A percentile compares a stretch with the other conserved stretches of the same genome.
Evolutionary conservation across 2,329 filamentous ascomycete species (phyloP).

Genomic region (Shiraia sp.): DNA sequence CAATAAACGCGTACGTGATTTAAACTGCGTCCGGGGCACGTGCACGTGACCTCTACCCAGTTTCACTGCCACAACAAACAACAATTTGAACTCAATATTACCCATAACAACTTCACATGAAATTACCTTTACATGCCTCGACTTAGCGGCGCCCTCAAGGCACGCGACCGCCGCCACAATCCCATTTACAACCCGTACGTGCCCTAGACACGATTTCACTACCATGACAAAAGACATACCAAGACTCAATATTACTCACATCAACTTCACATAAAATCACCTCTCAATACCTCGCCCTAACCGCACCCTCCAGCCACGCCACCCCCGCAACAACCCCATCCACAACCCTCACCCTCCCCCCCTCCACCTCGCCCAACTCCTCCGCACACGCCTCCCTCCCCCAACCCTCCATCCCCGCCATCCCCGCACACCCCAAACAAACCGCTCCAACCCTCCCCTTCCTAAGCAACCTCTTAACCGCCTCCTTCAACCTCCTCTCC

Average conservation of each 20-base stretch:
- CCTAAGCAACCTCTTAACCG: constrained; percentile 67
- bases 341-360: constrained; percentile 67
- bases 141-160: too few relatives aligned
- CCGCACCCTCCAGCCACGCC: constrained; percentile 60
- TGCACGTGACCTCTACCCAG: too few relatives aligned
- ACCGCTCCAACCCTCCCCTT: constrained; percentile 66
- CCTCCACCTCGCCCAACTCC: constrained; percentile 63
- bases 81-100: neutral
- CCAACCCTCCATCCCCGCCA: constrained; percentile 80
- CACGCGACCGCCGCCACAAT: too few relatives aligned
- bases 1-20: too few relatives aligned
- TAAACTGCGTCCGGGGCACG: too few relatives aligned
- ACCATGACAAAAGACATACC: too few relatives aligned
- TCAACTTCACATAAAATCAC: too few relatives aligned
- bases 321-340: constrained; percentile 78
- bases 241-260: too few relatives aligned
- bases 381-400: constrained; percentile 72
- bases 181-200: too few relatives aligned
- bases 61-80: neutral
- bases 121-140: too few relatives aligned
- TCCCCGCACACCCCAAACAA: constrained; percentile 86
- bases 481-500: constrained; percentile 66
- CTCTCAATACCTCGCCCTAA: constrained; percentile 41
- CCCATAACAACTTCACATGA: too few relatives aligned
- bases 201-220: too few relatives aligned